Percentiles rank a stretch among this genome's conserved stretches.
These are phyloP conservation scores for Castanea sativa DNA, from an alignment of 306 rosid genomes.

Conservation along the genomic window DNA sequence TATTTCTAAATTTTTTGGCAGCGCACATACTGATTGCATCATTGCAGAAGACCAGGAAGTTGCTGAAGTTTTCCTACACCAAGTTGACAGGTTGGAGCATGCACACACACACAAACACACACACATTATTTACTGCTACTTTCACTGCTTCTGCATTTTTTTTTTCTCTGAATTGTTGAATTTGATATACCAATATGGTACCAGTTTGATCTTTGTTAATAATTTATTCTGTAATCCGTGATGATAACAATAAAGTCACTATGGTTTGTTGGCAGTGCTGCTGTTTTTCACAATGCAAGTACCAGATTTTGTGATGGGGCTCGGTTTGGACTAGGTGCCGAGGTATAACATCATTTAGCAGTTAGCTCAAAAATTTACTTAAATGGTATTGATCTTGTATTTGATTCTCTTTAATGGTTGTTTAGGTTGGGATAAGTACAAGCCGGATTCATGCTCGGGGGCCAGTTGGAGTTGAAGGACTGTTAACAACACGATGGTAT, in stretches of 20 bases:
- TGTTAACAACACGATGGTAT: slow-evolving; percentile 93
- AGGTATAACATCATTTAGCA: slow-evolving; percentile 47
- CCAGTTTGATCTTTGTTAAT: not conserved
- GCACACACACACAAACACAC: too few species aligned
- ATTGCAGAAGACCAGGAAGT: slow-evolving; percentile 72
- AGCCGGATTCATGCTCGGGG: slow-evolving; percentile 98
- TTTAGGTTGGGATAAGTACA: slow-evolving; percentile 97
- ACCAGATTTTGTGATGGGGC: slow-evolving; percentile 95
- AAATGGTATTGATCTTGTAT: not conserved
- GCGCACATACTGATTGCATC: slow-evolving; percentile 94
- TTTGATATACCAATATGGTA: not conserved
- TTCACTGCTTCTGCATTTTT: not conserved
- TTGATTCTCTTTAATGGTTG: slow-evolving; percentile 8
- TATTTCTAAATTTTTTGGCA: slow-evolving; percentile 37
- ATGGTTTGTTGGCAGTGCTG: slow-evolving; percentile 67
- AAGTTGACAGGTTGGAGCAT: slow-evolving; percentile 77
- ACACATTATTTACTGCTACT: not conserved
- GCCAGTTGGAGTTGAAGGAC: slow-evolving; percentile 98
- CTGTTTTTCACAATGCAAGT: slow-evolving; percentile 96
- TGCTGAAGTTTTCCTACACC: slow-evolving; percentile 65
- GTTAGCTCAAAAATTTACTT: not conserved
- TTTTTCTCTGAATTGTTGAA: not conserved
- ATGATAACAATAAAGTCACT: not conserved
- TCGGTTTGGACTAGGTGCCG: slow-evolving; percentile 97
- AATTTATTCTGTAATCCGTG: too few species aligned